phyloP scores from a whole-genome alignment of 192 early-diverging fungal genomes.

The Backusella tuberculispora region DNA sequence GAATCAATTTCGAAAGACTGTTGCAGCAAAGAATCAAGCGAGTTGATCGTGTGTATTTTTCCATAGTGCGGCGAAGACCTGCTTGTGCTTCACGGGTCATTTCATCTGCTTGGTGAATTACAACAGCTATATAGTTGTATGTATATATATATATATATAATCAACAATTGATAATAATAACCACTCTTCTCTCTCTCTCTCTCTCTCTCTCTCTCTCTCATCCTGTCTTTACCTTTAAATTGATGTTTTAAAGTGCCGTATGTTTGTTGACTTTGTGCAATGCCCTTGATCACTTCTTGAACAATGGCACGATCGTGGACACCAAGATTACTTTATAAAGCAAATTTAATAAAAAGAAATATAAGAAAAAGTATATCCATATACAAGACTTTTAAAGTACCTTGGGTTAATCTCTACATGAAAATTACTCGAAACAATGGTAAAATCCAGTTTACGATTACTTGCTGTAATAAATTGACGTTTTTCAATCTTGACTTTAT shows the following conservation, averaged over 20 bases:
- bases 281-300: slow-evolving; percentile 95
- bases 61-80: slow-evolving; percentile 98
- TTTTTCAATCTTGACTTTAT: slow-evolving; percentile 94
- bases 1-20: slow-evolving; percentile 88
- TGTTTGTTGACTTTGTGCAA: slow-evolving; percentile 95
- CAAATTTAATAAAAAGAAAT: background rate
- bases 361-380: background rate
- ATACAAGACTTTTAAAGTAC: slow-evolving; percentile 40
- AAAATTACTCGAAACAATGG: slow-evolving; percentile 90
- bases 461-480: slow-evolving; percentile 85
- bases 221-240: slow-evolving; percentile 76
- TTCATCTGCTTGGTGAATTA: slow-evolving; percentile 92
- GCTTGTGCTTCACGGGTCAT: slow-evolving; percentile 92
- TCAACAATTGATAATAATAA: background rate
- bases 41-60: slow-evolving; percentile 95
- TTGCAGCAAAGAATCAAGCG: slow-evolving; percentile 93
- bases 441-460: slow-evolving; percentile 84
- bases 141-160: slow-evolving; percentile 11
- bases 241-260: slow-evolving; percentile 73
- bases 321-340: slow-evolving; percentile 81
- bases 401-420: slow-evolving; percentile 97
- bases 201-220: background rate
- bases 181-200: background rate
- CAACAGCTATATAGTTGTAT: slow-evolving; percentile 64
- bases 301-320: slow-evolving; percentile 90